Evolutionary conservation across 1,284 basidiomycete genomes (phyloP), one percentile per base, ranked within the genome.

Genomic region (Tremellales sp.): DNA sequence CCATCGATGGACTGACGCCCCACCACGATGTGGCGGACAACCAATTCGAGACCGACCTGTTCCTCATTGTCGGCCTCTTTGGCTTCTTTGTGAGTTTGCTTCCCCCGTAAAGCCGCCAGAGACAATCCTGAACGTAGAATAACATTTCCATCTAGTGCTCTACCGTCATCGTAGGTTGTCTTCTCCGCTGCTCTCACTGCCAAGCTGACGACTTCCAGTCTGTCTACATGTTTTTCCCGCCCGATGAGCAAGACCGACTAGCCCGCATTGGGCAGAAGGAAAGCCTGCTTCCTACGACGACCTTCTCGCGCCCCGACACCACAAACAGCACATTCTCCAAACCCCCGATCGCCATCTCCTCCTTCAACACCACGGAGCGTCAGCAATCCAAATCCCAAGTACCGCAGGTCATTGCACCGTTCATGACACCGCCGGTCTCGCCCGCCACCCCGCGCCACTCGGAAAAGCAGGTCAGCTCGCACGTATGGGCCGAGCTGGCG

Each of bases 221-320:
- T 16, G 37, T 51, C n/a, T 51, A 32, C 49, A 46, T 51, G 33
- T 51, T 51, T 35, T 51, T 47, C 45, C 49, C 49, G 14, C 49
- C 47, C 5, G 40, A 48, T 18, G 28, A 45, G n/a, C 34, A 36
- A 36, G 22, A 8, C 8, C n/a, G n/a, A 14, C 8, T 36, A 9
- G n/a, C 34, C 16, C 34, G 34, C 8, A 36, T 36, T 16, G 34
- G 34, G 34, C 22, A 14, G 16, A 9, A 8, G 9, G 22, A 36
- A 14, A 8, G n/a, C 34, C 34, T 14, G n/a, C 34, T 18, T 36
- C n/a, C 34, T 36, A 14, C 34, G n/a, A 36, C 9, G 8, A 36
- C 8, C 10, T 16, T 10, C 29, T 31, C 10, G 29, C 29, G 10
- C 10, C 29, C 16, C 29, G 16, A 14, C 34, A 36, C 34, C 8